These are phyloP conservation scores for Vararia minispora DNA, from an alignment of 768 basidiomycete species.

Conservation along the genomic window DNA sequence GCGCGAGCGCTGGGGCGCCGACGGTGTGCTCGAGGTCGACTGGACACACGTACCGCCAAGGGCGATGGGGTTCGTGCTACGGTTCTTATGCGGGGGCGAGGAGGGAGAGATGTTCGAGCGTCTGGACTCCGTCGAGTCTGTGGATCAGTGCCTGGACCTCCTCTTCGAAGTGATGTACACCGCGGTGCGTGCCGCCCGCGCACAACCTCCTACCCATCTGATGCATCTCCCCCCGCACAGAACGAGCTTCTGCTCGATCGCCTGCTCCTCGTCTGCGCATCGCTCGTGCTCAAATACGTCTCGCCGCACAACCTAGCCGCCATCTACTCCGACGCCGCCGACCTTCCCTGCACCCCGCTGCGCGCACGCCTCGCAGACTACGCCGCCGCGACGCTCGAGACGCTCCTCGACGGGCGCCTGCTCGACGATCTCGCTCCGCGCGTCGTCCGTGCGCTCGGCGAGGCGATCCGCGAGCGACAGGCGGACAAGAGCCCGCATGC, in stretches of 20 bases:
- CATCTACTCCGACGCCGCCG: conserved; percentile 71
- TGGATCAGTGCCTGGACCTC: conserved; percentile 76
- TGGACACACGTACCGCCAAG: conserved; percentile 65
- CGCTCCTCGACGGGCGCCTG: conserved; percentile 68
- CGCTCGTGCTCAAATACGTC: conserved; percentile 53
- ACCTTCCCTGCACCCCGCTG: conserved; percentile 62
- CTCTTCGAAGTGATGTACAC: conserved; percentile 80
- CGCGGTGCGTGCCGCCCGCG: too few relatives aligned
- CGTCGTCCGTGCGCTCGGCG: conserved; percentile 57
- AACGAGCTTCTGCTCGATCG: conserved; percentile 86
- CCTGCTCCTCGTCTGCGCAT: conserved; percentile 74
- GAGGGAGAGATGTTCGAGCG: conserved; percentile 58
- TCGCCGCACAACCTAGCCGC: conserved; percentile 69
- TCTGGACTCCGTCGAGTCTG: conserved; percentile 48
- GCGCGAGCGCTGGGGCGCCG: conserved; percentile 35
- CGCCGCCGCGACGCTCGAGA: conserved; percentile 77
- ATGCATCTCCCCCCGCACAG: conserved; percentile 23
- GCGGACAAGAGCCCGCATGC: conserved; percentile 52
- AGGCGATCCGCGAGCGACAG: conserved; percentile 49
- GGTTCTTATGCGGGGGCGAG: conserved; percentile 68
- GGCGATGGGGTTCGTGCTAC: conserved; percentile 64
- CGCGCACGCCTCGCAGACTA: conserved; percentile 65
- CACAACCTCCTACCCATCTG: conserved; percentile 18
- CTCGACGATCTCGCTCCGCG: conserved; percentile 63
- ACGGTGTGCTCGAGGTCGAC: conserved; percentile 50